Conservation (phyloP, 352 stramenopile genomes). For the Globisporangium yorkense region DNA sequence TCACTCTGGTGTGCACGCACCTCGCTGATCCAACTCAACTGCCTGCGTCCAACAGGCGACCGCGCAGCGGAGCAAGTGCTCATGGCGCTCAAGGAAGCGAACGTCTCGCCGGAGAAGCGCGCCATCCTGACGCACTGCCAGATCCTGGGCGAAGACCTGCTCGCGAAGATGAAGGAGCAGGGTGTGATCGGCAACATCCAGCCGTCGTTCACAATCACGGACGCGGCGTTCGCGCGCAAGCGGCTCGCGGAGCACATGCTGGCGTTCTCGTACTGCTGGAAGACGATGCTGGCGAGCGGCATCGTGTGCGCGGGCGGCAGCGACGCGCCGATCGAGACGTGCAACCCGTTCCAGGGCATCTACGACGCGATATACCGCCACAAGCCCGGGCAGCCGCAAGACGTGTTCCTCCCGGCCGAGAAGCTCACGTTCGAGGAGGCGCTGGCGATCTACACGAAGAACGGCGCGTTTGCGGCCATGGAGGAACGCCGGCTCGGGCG, state of each 20-base stretch:
- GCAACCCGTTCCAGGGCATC: constrained; percentile 84
- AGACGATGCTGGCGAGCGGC: constrained; percentile 66
- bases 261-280: constrained; percentile 80
- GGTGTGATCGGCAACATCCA: constrained; percentile 87
- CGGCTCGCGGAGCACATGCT: constrained; percentile 54
- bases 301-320: constrained; percentile 78
- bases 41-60: constrained; percentile 30
- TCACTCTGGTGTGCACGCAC: background rate
- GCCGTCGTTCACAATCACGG: constrained; percentile 85
- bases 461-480: constrained; percentile 59
- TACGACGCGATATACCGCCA: constrained; percentile 83
- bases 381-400: constrained; percentile 36
- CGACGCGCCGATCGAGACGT: constrained; percentile 84
- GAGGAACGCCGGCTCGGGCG: constrained; percentile 48
- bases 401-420: constrained; percentile 61
- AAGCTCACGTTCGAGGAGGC: constrained; percentile 68
- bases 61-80: constrained; percentile 73
- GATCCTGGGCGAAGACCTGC: constrained; percentile 69
- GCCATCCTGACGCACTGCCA: constrained; percentile 89
- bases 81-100: constrained; percentile 45
- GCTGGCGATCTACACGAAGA: constrained; percentile 77
- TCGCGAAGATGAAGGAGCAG: constrained; percentile 60
- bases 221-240: constrained; percentile 76
- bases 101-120: constrained; percentile 40
- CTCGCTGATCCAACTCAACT: background rate